A percentile compares a stretch with the other conserved stretches of the same genome.
Conservation (phyloP, 169 alveolate species). For the Eimeria necatrix region DNA sequence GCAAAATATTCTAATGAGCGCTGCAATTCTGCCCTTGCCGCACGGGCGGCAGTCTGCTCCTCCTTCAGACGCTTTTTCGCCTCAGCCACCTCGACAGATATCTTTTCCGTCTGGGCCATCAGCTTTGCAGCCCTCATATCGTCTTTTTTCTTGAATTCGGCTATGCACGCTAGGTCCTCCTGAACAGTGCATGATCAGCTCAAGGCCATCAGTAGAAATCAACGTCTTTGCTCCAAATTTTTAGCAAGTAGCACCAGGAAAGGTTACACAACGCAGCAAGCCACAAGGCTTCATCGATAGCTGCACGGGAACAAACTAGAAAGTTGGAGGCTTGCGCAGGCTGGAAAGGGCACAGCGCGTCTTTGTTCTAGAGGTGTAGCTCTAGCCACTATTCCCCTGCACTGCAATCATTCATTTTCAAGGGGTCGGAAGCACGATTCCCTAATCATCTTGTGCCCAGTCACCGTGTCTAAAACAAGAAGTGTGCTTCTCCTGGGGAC, state of each 20-base stretch:
- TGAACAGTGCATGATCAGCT: not conserved
- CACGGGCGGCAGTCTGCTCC: conserved; percentile 60
- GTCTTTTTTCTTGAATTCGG: conserved; percentile 67
- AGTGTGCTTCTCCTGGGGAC: not conserved
- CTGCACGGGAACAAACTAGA: too few relatives aligned
- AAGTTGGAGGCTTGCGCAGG: too few relatives aligned
- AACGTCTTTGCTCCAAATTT: not conserved
- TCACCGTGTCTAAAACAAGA: too few relatives aligned
- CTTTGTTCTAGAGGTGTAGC: too few relatives aligned
- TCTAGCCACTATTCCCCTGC: too few relatives aligned
- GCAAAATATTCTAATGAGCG: conserved; percentile 46
- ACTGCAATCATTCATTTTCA: too few relatives aligned
- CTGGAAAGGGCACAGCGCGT: too few relatives aligned
- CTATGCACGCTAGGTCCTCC: conserved; percentile 58
- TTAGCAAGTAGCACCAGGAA: not conserved
- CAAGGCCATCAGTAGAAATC: not conserved
- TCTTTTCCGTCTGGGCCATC: conserved; percentile 56
- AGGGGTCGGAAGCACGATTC: not conserved
- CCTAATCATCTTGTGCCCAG: not conserved
- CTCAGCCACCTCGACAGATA: conserved; percentile 61
- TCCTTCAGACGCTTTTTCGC: conserved; percentile 67
- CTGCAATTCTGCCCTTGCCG: conserved; percentile 72
- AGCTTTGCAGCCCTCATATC: conserved; percentile 66
- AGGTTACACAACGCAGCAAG: not conserved
- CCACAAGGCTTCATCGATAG: too few relatives aligned